Conservation (phyloP, 1,284 basidiomycete species). For the Microbotryum violaceum region DNA sequence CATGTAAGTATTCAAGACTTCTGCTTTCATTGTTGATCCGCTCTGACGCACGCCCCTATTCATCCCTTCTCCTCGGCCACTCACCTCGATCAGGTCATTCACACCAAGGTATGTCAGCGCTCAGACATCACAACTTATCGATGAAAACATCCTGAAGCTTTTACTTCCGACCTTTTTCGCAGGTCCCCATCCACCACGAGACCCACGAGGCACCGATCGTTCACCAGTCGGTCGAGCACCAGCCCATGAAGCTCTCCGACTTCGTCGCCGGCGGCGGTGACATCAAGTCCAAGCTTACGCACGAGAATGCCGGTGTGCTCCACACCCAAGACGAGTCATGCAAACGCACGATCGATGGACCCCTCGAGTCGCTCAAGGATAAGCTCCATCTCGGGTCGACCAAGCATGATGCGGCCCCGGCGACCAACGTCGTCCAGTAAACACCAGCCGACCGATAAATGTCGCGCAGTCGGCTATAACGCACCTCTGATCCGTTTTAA, state of each 20-base stretch:
- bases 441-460: too few species aligned
- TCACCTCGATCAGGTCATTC: not conserved
- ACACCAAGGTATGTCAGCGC: not conserved
- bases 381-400: constrained; percentile 11
- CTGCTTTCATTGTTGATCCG: constrained; percentile 36
- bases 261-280: constrained; percentile 27
- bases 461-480: too few species aligned
- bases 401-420: not conserved
- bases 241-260: constrained; percentile 17
- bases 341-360: constrained; percentile 21
- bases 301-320: constrained; percentile 14
- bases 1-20: constrained; percentile 30
- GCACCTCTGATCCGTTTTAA: too few species aligned
- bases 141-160: not conserved
- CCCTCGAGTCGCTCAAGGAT: constrained; percentile 16
- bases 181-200: constrained; percentile 20
- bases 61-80: not conserved
- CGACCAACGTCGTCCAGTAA: too few species aligned
- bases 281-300: constrained; percentile 24
- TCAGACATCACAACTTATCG: too few species aligned
- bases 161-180: not conserved
- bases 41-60: constrained; percentile 34
- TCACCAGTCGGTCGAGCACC: constrained; percentile 22
- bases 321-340: constrained; percentile 15
- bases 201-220: constrained; percentile 27